phyloP scores from a whole-genome alignment of 768 basidiomycete genomes.

The Tulasnella sp. region DNA sequence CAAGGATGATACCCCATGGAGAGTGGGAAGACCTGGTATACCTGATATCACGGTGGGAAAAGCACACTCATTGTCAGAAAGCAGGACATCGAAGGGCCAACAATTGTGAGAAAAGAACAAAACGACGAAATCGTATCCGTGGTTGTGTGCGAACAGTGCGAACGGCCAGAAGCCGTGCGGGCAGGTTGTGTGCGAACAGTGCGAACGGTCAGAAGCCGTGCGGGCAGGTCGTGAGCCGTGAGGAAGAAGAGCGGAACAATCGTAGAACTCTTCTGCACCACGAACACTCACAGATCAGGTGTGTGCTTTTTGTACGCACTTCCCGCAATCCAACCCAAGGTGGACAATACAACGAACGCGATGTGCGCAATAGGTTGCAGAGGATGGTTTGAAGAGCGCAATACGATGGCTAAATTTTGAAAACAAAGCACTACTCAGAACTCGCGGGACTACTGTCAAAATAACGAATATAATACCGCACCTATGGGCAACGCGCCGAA shows the following conservation, averaged over 20 bases:
- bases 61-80: too few relatives aligned
- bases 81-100: too few relatives aligned
- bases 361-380: conserved; percentile 48
- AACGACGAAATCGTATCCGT: conserved; percentile 34
- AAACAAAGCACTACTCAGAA: background rate
- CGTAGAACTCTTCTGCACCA: background rate
- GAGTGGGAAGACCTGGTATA: conserved; percentile 46
- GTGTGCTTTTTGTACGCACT: conserved; percentile 67
- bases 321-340: conserved; percentile 57
- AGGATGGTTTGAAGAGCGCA: conserved; percentile 67
- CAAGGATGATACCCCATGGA: conserved; percentile 47
- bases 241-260: too few relatives aligned
- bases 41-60: too few relatives aligned
- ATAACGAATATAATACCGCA: conserved; percentile 32
- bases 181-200: background rate
- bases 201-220: background rate
- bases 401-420: conserved; percentile 49
- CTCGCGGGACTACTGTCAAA: background rate
- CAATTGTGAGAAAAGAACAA: conserved; percentile 14
- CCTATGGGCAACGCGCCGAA: conserved; percentile 74
- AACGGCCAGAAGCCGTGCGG: conserved; percentile 16
- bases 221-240: too few relatives aligned
- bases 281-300: conserved; percentile 64
- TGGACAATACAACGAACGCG: conserved; percentile 50
- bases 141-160: background rate